Evolutionary conservation across 23 red algal species (phyloP).

Genomic region (Gracilariopsis chorda): DNA sequence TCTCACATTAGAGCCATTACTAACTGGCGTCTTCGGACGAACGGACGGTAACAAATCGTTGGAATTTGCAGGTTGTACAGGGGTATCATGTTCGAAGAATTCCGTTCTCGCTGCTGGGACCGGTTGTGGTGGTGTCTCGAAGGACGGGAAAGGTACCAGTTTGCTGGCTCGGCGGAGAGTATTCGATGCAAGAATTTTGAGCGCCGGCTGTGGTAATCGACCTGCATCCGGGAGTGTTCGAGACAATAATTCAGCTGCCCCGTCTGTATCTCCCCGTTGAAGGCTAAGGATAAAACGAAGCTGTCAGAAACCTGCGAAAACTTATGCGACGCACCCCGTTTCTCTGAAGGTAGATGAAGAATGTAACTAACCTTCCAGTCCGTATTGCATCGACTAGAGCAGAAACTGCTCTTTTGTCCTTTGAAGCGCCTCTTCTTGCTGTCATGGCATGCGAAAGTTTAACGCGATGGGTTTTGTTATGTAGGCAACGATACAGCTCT

Average conservation of each 20-base stretch:
- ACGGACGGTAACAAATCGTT: conserved; percentile 61
- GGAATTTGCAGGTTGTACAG: conserved; percentile 15
- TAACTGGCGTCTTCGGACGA: background rate
- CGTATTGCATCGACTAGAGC: conserved; percentile 35
- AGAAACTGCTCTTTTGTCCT: conserved; percentile 39
- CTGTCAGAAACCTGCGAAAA: background rate
- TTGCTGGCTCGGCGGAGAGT: conserved; percentile 19
- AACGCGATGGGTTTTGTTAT: too few relatives aligned
- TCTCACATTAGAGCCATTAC: background rate
- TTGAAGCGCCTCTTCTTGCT: background rate
- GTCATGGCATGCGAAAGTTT: too few relatives aligned
- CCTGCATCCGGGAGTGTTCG: conserved; percentile 39
- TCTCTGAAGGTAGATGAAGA: background rate
- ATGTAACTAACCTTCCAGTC: conserved; percentile 21
- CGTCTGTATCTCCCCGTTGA: background rate
- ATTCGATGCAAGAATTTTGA: conserved; percentile 17
- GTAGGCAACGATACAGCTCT: too few relatives aligned
- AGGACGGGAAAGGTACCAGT: background rate
- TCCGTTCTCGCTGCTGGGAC: background rate
- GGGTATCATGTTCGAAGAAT: background rate
- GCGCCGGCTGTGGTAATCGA: conserved; percentile 23
- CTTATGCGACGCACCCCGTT: background rate
- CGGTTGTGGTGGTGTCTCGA: background rate
- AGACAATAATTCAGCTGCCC: background rate
- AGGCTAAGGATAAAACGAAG: background rate